Conservation (phyloP, 2,329 filamentous ascomycete species). For the Lecanicillium sp. region DNA sequence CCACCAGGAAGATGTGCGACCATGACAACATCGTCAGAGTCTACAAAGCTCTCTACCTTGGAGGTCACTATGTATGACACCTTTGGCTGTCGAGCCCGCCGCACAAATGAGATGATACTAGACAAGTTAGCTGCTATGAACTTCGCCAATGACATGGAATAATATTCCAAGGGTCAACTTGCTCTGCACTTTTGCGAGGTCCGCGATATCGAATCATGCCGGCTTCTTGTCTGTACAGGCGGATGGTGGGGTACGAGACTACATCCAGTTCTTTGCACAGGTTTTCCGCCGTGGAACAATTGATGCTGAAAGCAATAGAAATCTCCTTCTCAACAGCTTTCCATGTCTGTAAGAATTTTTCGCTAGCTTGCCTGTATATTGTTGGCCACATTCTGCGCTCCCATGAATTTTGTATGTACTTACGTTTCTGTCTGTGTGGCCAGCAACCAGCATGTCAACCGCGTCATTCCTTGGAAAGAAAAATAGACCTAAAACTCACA, state of each 20-base stretch:
- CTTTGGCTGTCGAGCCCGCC: slow-evolving; percentile 17
- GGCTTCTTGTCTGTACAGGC: slow-evolving; percentile 29
- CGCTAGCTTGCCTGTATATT: not conserved
- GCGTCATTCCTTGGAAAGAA: too few relatives aligned
- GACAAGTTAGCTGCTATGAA: not conserved
- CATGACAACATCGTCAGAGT: slow-evolving; percentile 32
- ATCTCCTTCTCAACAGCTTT: slow-evolving; percentile 4
- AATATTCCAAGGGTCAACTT: not conserved
- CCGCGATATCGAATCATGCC: slow-evolving; percentile 33
- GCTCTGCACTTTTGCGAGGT: slow-evolving; percentile 29
- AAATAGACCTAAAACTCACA: too few relatives aligned
- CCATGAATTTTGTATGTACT: too few relatives aligned
- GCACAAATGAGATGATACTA: slow-evolving; percentile 24
- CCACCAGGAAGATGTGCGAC: slow-evolving; percentile 27
- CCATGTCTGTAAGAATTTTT: slow-evolving; percentile 14
- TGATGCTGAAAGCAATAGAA: slow-evolving; percentile 24
- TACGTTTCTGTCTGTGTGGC: too few relatives aligned
- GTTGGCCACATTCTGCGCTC: too few relatives aligned
- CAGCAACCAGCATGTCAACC: too few relatives aligned
- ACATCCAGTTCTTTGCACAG: slow-evolving; percentile 35
- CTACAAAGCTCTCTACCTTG: slow-evolving; percentile 11
- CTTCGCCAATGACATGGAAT: too few relatives aligned
- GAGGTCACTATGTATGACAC: slow-evolving; percentile 12
- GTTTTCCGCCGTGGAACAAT: slow-evolving; percentile 27
- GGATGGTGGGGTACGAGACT: slow-evolving; percentile 38